Evolutionary conservation across 176 grass and related monocot genomes (phyloP), one percentile per base, ranked within the genome.

Genomic region (Tillandsia leiboldiana): DNA sequence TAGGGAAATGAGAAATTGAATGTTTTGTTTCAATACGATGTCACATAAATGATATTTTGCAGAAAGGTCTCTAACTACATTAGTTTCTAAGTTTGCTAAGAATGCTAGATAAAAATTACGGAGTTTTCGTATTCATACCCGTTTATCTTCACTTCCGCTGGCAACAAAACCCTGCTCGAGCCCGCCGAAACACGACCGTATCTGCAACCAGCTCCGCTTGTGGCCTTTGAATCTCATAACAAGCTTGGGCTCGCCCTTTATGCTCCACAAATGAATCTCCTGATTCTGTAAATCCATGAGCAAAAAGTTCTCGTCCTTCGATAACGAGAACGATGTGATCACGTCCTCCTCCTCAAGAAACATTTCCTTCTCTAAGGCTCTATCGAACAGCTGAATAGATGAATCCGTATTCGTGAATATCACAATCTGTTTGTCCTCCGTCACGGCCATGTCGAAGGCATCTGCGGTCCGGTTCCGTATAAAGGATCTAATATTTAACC

Each of bases 171-270:
- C 88, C 51, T 96, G 88, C 59, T 89, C 88, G 11, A 85, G 81
- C 57, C 92, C 92, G 50, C 92, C 92, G 73, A 96, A 96, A 79
- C 92, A 96, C 56, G 92, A 96, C n/a, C 92, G 84, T 86, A 96
- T 91, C 29, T 86, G 76, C 70, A 91, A 86, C 66, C 88, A 83
- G 50, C 12, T 76, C 72, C 85, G 88, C 73, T 80, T 96, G 77
- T 96, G 85, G 67, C 92, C 88, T 79, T 63, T 84, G 66, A 88
- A 96, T 51, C 42, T 80, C 26, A 57, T 91, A 53, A 86, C 80
- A 68, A 76, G 86, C 77, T 67, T 86, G 12, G 92, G 88, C 15
- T 67, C 66, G 73, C 78, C 82, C 78, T 66, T 80, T 89, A 96
- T 81, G 65, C 80, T 86, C 92, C 92, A 96, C 75, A 96, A 82